phyloP scores from a whole-genome alignment of 1,284 basidiomycete species.

The Athelia psychrophila region DNA sequence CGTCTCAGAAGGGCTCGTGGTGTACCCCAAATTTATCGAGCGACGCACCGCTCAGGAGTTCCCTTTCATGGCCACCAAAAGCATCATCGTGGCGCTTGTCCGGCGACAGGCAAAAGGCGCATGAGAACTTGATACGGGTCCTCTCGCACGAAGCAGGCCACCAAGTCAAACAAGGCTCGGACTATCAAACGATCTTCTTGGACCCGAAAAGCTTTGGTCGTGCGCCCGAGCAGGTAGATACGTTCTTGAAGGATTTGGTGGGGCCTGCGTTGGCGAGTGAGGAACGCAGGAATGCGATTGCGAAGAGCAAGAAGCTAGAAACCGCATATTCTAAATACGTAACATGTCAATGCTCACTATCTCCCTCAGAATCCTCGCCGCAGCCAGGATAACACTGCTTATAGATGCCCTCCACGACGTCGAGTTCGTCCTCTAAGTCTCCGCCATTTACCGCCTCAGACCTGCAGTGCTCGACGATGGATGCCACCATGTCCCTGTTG shows the following conservation, averaged over 20 bases:
- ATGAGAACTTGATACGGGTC: conserved; percentile 95
- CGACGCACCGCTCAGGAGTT: conserved; percentile 92
- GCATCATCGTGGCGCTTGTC: conserved; percentile 99
- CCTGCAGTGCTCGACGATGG: no score
- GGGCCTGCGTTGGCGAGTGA: conserved; percentile 74
- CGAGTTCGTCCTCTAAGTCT: no score
- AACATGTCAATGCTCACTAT: no score
- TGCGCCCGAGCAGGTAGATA: conserved; percentile 92
- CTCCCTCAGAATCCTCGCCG: no score
- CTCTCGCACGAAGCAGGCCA: conserved; percentile 95
- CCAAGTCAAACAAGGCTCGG: conserved; percentile 96
- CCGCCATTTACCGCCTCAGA: no score
- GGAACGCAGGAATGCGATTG: conserved; percentile 62
- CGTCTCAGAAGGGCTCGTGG: conserved; percentile 95
- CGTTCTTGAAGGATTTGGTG: conserved; percentile 88
- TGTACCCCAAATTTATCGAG: conserved; percentile 95
- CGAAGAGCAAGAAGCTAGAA: conserved; percentile 44
- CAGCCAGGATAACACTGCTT: no score
- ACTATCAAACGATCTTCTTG: conserved; percentile 95
- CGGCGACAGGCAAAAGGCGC: conserved; percentile 95
- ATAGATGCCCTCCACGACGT: no score
- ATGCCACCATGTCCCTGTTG: no score
- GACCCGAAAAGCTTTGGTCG: conserved; percentile 87
- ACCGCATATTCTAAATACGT: no score
- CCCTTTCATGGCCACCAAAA: conserved; percentile 99